Conservation (phyloP, 345 rosid species). For the Eucalyptus regnans region DNA sequence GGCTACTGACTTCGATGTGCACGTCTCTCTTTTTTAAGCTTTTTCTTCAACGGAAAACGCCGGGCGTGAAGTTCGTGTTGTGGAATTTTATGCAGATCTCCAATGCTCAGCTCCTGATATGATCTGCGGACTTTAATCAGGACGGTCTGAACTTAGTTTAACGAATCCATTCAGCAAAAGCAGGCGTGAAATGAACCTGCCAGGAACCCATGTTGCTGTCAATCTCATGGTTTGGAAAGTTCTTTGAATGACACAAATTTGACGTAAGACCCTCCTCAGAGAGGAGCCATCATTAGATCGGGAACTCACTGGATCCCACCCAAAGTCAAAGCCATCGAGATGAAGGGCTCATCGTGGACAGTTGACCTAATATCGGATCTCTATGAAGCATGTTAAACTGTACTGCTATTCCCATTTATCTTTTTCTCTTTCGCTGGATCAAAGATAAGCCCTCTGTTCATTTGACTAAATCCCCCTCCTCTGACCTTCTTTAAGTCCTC, state of each 20-base stretch:
- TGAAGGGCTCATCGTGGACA: background rate
- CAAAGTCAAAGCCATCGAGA: background rate
- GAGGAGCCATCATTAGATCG: background rate
- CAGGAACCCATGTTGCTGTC: background rate
- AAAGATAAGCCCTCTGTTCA: background rate
- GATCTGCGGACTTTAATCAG: background rate
- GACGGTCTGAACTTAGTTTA: background rate
- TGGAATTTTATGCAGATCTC: background rate
- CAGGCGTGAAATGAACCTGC: background rate
- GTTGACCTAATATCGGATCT: slow-evolving; percentile 4
- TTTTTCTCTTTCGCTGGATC: background rate
- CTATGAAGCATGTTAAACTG: background rate
- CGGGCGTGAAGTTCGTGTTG: background rate
- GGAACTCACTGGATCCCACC: background rate
- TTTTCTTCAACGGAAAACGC: background rate
- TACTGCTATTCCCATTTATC: background rate
- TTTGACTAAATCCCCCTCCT: background rate
- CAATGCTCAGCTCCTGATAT: background rate
- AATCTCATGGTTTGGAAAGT: background rate
- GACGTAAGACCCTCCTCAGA: background rate
- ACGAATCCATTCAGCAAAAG: background rate
- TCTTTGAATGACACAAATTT: background rate
- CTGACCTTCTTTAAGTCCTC: background rate
- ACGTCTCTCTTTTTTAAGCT: background rate
- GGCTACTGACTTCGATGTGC: background rate